Conservation (phyloP, 2,329 filamentous ascomycete species). For the Akanthomyces lecanii region DNA sequence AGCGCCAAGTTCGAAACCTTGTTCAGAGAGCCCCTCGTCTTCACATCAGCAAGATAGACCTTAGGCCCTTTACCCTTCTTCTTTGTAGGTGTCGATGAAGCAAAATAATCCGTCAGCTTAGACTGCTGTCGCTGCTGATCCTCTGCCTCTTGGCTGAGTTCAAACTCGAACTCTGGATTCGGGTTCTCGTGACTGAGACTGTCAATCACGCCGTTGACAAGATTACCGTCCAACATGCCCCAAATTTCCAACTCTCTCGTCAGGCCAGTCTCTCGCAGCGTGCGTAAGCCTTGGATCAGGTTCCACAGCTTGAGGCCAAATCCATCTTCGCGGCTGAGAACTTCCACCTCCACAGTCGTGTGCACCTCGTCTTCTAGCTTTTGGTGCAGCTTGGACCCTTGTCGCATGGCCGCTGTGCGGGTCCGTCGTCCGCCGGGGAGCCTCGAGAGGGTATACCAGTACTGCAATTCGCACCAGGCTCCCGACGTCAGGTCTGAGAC, state of each 20-base stretch:
- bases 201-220: slow-evolving; percentile 89
- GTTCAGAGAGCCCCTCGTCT: slow-evolving; percentile 67
- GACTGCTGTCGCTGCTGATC: slow-evolving; percentile 30
- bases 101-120: slow-evolving; percentile 40
- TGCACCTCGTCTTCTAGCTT: slow-evolving; percentile 83
- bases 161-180: slow-evolving; percentile 63
- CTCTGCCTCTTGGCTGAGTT: slow-evolving; percentile 38
- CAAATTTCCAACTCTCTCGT: slow-evolving; percentile 79
- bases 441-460: slow-evolving; percentile 78
- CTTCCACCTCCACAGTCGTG: slow-evolving; percentile 66
- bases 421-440: slow-evolving; percentile 68
- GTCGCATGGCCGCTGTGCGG: slow-evolving; percentile 76
- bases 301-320: slow-evolving; percentile 89
- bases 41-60: slow-evolving; percentile 82
- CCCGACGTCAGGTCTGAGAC: slow-evolving; percentile 86
- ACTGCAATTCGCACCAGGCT: slow-evolving; percentile 94
- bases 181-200: slow-evolving; percentile 75
- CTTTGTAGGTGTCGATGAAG: slow-evolving; percentile 21
- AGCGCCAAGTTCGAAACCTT: slow-evolving; percentile 64
- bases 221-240: slow-evolving; percentile 75
- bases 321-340: slow-evolving; percentile 71
- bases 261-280: slow-evolving; percentile 63
- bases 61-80: slow-evolving; percentile 24
- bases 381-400: slow-evolving; percentile 75
- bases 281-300: slow-evolving; percentile 77